Evolutionary conservation across 78 protist genomes (phyloP).

Genomic region (Paratrimastix pyriformis): DNA sequence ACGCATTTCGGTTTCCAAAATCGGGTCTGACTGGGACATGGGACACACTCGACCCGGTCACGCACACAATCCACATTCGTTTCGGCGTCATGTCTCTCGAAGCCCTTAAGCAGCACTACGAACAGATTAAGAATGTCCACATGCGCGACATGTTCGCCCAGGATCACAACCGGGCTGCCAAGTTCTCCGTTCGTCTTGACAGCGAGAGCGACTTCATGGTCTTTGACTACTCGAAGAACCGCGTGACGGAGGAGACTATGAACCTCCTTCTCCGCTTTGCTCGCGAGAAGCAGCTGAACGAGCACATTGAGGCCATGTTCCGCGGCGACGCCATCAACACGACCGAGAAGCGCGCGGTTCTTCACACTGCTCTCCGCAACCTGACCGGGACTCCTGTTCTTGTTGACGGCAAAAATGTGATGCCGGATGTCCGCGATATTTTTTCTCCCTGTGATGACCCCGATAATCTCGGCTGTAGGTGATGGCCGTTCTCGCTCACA

Average conservation of each 20-base stretch:
- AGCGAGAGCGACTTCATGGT: constrained; percentile 24
- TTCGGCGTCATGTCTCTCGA: too few relatives aligned
- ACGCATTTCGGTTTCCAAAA: too few relatives aligned
- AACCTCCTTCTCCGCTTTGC: constrained; percentile 45
- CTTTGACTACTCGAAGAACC: constrained; percentile 74
- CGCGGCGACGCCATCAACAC: constrained; percentile 77
- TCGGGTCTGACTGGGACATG: too few relatives aligned
- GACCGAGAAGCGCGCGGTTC: constrained; percentile 86
- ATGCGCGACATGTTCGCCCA: constrained; percentile 25
- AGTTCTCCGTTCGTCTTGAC: background rate
- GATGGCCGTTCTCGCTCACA: constrained; percentile 17
- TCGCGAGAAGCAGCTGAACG: constrained; percentile 28
- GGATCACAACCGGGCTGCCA: constrained; percentile 28
- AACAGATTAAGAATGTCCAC: background rate
- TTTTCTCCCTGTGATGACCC: too few relatives aligned
- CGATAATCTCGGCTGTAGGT: constrained; percentile 41
- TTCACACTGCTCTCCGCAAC: constrained; percentile 83
- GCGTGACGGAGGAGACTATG: constrained; percentile 51
- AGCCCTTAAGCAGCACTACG: background rate
- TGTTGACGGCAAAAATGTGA: constrained; percentile 83
- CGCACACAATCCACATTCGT: too few relatives aligned
- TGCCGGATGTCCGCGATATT: constrained; percentile 72
- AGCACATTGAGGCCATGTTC: constrained; percentile 54
- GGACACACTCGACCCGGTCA: too few relatives aligned
- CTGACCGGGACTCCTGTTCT: constrained; percentile 33